Percentiles rank a stretch among this genome's conserved stretches.
Evolutionary conservation across 2,329 filamentous ascomycete genomes (phyloP).

Genomic region (Pseudopithomyces maydicus): DNA sequence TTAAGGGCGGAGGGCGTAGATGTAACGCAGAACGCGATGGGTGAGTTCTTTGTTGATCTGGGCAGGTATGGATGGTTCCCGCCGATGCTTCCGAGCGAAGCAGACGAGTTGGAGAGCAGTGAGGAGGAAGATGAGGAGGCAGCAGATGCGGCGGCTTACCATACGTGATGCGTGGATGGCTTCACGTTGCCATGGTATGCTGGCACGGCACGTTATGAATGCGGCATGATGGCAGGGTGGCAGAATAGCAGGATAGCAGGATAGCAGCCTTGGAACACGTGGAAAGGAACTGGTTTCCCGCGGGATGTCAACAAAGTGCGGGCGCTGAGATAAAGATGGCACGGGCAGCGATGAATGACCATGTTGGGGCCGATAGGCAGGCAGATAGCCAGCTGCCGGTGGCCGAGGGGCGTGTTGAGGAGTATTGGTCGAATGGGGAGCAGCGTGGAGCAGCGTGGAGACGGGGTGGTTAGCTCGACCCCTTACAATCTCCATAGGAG

Average conservation of each 20-base stretch:
- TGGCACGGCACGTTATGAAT: constrained; percentile 6
- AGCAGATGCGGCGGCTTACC: constrained; percentile 36
- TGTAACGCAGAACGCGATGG: constrained; percentile 51
- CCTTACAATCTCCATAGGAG: constrained; percentile 21
- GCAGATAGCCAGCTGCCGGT: constrained; percentile 8
- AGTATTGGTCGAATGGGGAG: constrained; percentile 27
- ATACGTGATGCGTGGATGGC: constrained; percentile 31
- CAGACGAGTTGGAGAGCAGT: constrained; percentile 38
- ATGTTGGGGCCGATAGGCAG: constrained; percentile 3
- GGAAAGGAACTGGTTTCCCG: not conserved
- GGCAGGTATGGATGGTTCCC: constrained; percentile 58
- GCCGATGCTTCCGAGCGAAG: constrained; percentile 54
- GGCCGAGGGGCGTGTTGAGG: constrained; percentile 13
- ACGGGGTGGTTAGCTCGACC: constrained; percentile 17
- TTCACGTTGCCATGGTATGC: constrained; percentile 3
- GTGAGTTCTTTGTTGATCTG: constrained; percentile 55
- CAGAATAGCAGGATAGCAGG: not conserved
- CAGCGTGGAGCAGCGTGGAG: constrained; percentile 33
- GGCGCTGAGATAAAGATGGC: not conserved
- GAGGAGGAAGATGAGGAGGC: constrained; percentile 37
- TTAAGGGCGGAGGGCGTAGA: constrained; percentile 54
- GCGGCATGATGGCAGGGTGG: not conserved
- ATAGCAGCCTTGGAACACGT: not conserved
- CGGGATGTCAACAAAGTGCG: not conserved
- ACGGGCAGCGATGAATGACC: constrained; percentile 6